Conservation (phyloP, 306 rosid genomes). For the Cucumis melo region DNA sequence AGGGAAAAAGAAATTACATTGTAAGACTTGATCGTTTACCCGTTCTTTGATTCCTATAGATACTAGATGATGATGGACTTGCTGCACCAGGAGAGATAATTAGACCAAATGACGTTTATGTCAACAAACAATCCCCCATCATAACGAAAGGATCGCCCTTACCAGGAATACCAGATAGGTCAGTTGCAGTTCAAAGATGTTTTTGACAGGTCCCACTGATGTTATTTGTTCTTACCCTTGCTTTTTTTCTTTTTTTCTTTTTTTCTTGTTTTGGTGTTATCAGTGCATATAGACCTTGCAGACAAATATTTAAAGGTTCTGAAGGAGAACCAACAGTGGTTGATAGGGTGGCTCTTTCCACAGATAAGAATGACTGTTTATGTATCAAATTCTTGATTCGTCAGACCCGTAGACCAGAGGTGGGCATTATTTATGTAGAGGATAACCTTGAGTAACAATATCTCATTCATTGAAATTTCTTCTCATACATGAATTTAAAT, state of each 20-base stretch:
- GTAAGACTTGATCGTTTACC: background rate
- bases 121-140: slow-evolving; percentile 59
- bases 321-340: slow-evolving; percentile 73
- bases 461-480: background rate
- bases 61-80: slow-evolving; percentile 84
- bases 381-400: slow-evolving; percentile 60
- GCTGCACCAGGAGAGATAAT: slow-evolving; percentile 91
- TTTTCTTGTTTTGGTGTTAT: slow-evolving; percentile 1
- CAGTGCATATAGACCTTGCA: slow-evolving; percentile 39
- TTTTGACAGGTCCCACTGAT: background rate
- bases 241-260: background rate
- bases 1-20: background rate
- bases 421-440: slow-evolving; percentile 13
- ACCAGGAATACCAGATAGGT: slow-evolving; percentile 49
- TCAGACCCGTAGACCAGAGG: slow-evolving; percentile 98
- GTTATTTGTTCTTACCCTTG: background rate
- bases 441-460: slow-evolving; percentile 2
- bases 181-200: background rate
- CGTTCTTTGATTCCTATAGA: slow-evolving; percentile 21
- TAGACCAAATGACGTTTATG: slow-evolving; percentile 41
- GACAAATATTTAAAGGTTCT: slow-evolving; percentile 42
- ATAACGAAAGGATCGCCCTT: slow-evolving; percentile 20
- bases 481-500: slow-evolving; percentile 8
- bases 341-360: slow-evolving; percentile 70
- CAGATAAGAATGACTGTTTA: slow-evolving; percentile 56